A percentile compares a stretch with the other conserved stretches of the same genome.
Evolutionary conservation across 2,329 filamentous ascomycete species (phyloP).

Genomic region (Davidsoniella virescens): DNA sequence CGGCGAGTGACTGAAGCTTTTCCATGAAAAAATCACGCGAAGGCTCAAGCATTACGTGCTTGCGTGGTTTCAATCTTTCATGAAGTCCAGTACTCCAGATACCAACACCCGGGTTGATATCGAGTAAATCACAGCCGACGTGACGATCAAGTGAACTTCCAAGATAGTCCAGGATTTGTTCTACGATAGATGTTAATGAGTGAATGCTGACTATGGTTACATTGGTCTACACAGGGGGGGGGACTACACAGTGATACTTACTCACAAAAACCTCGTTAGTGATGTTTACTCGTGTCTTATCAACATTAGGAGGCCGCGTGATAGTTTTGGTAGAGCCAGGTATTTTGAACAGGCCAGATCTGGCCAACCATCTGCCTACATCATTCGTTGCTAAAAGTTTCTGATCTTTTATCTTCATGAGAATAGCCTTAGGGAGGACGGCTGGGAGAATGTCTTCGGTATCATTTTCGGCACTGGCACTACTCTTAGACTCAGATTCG

Average conservation of each 20-base stretch:
- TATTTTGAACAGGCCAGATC: constrained; percentile 9
- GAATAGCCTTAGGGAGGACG: too few species aligned
- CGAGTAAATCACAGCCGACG: constrained; percentile 67
- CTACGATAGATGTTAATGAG: constrained; percentile 21
- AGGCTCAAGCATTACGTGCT: constrained; percentile 70
- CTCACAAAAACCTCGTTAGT: constrained; percentile 34
- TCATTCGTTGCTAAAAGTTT: neutral
- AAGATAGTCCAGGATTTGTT: constrained; percentile 56
- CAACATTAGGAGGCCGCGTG: neutral
- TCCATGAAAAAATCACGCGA: constrained; percentile 40
- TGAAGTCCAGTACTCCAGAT: constrained; percentile 67
- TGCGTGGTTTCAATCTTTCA: constrained; percentile 56
- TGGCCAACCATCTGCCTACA: constrained; percentile 1
- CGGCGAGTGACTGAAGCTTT: constrained; percentile 42
- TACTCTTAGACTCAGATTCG: too few species aligned
- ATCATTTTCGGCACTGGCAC: too few species aligned
- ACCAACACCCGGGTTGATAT: constrained; percentile 67
- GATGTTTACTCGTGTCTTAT: constrained; percentile 31
- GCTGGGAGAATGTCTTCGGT: neutral
- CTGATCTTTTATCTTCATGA: too few species aligned
- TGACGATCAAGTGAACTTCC: constrained; percentile 51
- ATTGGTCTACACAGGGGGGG: too few species aligned
- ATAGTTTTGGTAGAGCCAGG: neutral
- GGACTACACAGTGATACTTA: constrained; percentile 18
- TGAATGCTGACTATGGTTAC: too few species aligned